Evolutionary conservation across 306 rosid species (phyloP), one percentile per base, ranked within the genome.

Genomic region (Hippophae gyantsensis): DNA sequence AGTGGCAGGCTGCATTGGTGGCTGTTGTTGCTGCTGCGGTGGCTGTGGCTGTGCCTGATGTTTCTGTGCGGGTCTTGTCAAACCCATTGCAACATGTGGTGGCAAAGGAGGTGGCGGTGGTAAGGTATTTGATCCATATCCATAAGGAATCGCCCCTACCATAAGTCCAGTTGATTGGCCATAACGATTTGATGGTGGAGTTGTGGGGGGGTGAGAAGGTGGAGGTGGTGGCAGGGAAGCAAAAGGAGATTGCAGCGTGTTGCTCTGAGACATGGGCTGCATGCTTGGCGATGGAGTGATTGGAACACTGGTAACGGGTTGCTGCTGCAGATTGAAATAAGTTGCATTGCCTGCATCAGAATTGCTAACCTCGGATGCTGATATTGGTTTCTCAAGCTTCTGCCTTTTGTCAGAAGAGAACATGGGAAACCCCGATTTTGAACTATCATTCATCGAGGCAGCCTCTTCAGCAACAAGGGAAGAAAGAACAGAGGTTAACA

Each of bases 381-480:
- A 54, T 45, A 72, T 63, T 42, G 81, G 77, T 52, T 77, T 89
- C 62, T 89, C 97, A 57, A 86, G 82, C 74, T 76, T 89, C 42
- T 55, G 89, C 65, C 87, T 78, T 83, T 89, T 89, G 48, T 86
- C 97, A 7, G 84, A 82, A 56, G 86, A 53, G 71, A 79, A 79
- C 69, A 77, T 62, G 59, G 90, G 61, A 43, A 71, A 61, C 25
- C 78, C 87, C 7, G 95, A 66, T 52, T 81, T 42, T 63, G 69
- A 52, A 70, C 79, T 53, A 42, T 80, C 79, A 47, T 74, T 84
- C 79, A 72, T 69, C 57, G 86, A 82, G 72, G 97, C 86, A 74
- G 86, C 93, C 76, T 89, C 97, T 82, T 89, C 97, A 51, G 97
- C 95, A n/a, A 82, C 95, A 58, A 89, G 87, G 13, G 95, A 89